Conservation (phyloP, 371 early-diverging fungal species). For the Fennellomyces sp. region DNA sequence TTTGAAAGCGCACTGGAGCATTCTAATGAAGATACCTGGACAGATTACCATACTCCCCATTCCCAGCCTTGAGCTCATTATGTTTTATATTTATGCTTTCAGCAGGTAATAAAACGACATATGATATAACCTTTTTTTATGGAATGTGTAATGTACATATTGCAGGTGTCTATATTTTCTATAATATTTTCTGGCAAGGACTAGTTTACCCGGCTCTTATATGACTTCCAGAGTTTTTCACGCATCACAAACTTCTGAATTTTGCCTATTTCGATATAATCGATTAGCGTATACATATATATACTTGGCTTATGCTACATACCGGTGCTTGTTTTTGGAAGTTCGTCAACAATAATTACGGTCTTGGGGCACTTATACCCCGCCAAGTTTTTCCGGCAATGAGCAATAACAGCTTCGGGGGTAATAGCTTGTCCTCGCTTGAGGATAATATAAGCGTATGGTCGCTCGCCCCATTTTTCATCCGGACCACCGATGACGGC, state of each 20-base stretch:
- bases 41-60: too few relatives aligned
- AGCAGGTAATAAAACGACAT: too few relatives aligned
- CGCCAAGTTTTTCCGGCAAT: constrained; percentile 54
- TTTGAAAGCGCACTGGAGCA: too few relatives aligned
- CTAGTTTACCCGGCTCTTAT: constrained; percentile 9
- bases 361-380: constrained; percentile 50
- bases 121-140: too few relatives aligned
- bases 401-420: constrained; percentile 36
- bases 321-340: constrained; percentile 49
- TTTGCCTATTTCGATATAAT: constrained; percentile 43
- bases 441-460: constrained; percentile 64
- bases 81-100: too few relatives aligned
- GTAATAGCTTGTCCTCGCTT: constrained; percentile 37
- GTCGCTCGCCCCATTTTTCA: constrained; percentile 74
- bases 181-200: too few relatives aligned
- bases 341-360: constrained; percentile 22
- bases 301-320: constrained; percentile 7
- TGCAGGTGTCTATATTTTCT: too few relatives aligned
- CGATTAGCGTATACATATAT: too few relatives aligned
- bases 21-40: too few relatives aligned
- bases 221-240: constrained; percentile 19
- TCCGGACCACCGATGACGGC: constrained; percentile 67
- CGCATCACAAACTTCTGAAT: constrained; percentile 33
- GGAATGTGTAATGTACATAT: too few relatives aligned
- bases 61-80: too few relatives aligned